These are phyloP conservation scores for Niebla homalea DNA, from an alignment of 495 filamentous ascomycete species.

Conservation along the genomic window DNA sequence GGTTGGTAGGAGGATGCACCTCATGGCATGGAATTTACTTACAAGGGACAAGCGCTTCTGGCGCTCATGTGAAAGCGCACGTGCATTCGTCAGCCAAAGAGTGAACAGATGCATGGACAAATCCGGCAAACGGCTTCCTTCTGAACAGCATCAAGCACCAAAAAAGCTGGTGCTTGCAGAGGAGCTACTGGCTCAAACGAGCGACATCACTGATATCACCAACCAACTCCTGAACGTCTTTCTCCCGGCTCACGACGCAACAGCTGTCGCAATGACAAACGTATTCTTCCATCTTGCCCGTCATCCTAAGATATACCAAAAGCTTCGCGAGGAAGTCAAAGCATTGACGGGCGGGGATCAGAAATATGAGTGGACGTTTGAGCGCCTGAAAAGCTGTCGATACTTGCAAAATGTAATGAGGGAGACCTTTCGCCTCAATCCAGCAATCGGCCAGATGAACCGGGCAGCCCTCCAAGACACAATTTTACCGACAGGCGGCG, in stretches of 20 bases:
- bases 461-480: slow-evolving; percentile 28
- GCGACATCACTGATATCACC: slow-evolving; percentile 18
- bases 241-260: slow-evolving; percentile 22
- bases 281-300: slow-evolving; percentile 14
- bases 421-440: neutral
- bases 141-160: neutral
- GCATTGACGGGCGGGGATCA: slow-evolving; percentile 8
- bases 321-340: slow-evolving; percentile 12
- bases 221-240: slow-evolving; percentile 21
- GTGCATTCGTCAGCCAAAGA: slow-evolving; percentile 13
- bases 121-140: neutral
- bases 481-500: slow-evolving; percentile 35
- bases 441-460: slow-evolving; percentile 19
- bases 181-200: slow-evolving; percentile 16
- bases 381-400: neutral
- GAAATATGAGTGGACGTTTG: slow-evolving; percentile 31
- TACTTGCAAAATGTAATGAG: neutral
- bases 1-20: slow-evolving; percentile 12
- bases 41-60: slow-evolving; percentile 9
- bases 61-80: slow-evolving; percentile 7
- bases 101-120: slow-evolving; percentile 15
- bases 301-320: slow-evolving; percentile 7
- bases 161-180: slow-evolving; percentile 11
- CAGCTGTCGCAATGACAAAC: slow-evolving; percentile 15
- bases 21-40: slow-evolving; percentile 14